Conservation (phyloP, 352 stramenopile species). For the Thalassiosira livingstoniorum region DNA sequence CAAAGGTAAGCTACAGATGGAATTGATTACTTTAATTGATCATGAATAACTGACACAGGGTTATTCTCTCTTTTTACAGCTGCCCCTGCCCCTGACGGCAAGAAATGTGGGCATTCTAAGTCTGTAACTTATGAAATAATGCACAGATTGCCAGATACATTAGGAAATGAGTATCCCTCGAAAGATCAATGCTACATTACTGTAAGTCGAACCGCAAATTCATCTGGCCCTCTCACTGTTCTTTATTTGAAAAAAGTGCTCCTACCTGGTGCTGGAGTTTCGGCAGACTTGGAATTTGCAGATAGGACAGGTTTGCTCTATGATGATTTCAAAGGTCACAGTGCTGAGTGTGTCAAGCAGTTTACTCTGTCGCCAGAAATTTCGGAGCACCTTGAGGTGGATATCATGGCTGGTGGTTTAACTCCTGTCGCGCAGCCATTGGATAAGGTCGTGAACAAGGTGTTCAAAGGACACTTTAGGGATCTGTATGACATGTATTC, state of each 20-base stretch:
- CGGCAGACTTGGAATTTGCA: constrained; percentile 1
- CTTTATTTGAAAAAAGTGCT: constrained; percentile 40
- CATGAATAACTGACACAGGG: too few species aligned
- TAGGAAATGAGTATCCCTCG: constrained; percentile 31
- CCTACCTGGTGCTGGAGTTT: constrained; percentile 24
- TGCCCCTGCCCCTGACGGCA: not conserved
- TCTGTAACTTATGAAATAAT: constrained; percentile 30
- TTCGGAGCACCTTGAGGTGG: not conserved
- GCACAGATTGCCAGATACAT: constrained; percentile 2
- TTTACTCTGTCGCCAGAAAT: not conserved
- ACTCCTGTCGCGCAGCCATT: too few species aligned
- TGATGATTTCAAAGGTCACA: constrained; percentile 45
- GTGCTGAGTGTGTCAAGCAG: constrained; percentile 1
- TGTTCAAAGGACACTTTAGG: too few species aligned
- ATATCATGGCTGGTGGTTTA: too few species aligned
- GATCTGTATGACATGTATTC: too few species aligned
- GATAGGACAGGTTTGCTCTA: constrained; percentile 14
- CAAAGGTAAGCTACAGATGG: constrained; percentile 31
- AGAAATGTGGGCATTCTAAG: constrained; percentile 15
- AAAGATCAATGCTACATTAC: constrained; percentile 32
- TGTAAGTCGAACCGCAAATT: constrained; percentile 36
- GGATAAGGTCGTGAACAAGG: too few species aligned
- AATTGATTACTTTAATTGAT: too few species aligned
- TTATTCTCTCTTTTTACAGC: constrained; percentile 7
- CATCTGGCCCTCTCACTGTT: constrained; percentile 18